Percentiles rank a stretch among this genome's conserved stretches.
Evolutionary conservation across 495 filamentous ascomycete genomes (phyloP).

Genomic region (Terfezia boudieri): DNA sequence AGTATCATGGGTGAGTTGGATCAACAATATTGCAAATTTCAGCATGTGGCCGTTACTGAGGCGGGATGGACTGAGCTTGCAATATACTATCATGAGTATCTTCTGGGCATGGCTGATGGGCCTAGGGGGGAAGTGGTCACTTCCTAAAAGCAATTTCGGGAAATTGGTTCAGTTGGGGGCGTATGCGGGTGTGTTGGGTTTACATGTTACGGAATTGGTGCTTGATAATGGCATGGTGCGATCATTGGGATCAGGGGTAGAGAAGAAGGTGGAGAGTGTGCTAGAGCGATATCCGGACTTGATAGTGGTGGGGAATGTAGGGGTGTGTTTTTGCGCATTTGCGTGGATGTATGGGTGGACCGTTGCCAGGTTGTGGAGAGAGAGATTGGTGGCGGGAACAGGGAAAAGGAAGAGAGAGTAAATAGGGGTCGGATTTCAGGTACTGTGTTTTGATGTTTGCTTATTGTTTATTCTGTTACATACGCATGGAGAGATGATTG

Average conservation of each 20-base stretch:
- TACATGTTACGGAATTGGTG: slow-evolving; percentile 48
- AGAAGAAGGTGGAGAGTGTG: too few species aligned
- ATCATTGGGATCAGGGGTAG: too few species aligned
- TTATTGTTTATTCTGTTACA: too few species aligned
- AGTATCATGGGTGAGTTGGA: slow-evolving; percentile 79
- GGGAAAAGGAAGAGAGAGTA: slow-evolving; percentile 3
- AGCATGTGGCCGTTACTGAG: slow-evolving; percentile 80
- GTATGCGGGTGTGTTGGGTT: slow-evolving; percentile 51
- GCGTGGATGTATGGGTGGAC: slow-evolving; percentile 73
- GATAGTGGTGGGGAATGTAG: slow-evolving; percentile 77
- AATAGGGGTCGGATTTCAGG: neutral
- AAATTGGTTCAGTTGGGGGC: slow-evolving; percentile 48
- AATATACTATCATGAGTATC: slow-evolving; percentile 60
- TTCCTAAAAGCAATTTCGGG: slow-evolving; percentile 53
- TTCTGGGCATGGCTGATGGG: slow-evolving; percentile 84
- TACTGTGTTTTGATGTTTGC: too few species aligned
- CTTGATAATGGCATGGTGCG: slow-evolving; percentile 30
- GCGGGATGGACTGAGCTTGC: slow-evolving; percentile 60
- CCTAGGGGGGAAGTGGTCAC: slow-evolving; percentile 7
- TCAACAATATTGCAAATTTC: slow-evolving; percentile 78
- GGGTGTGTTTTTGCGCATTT: slow-evolving; percentile 53
- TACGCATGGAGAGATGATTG: too few species aligned
- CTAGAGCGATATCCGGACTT: slow-evolving; percentile 67
- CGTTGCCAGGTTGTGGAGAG: slow-evolving; percentile 41
- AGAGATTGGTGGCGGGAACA: slow-evolving; percentile 25